Evolutionary conservation across 768 basidiomycete species (phyloP).

Genomic region (Rhodosporidiobolus odoratus): DNA sequence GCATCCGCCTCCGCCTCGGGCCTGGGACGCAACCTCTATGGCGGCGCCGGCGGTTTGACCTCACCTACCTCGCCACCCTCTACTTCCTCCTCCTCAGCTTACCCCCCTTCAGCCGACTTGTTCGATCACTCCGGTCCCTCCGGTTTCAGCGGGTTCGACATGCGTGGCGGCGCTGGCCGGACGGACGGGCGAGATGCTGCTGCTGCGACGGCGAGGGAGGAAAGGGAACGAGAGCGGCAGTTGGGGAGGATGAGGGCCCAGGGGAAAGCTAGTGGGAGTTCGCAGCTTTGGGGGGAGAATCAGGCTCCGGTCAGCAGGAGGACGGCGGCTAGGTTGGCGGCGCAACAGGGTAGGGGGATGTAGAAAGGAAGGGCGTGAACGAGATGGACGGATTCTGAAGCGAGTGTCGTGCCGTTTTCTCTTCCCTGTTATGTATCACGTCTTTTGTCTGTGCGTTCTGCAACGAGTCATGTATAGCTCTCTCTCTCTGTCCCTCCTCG

Average conservation of each 20-base stretch:
- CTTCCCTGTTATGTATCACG: too few species aligned
- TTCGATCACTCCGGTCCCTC: neutral
- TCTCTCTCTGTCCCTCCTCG: too few species aligned
- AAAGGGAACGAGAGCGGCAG: neutral
- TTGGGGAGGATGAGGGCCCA: neutral
- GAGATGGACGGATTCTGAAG: too few species aligned
- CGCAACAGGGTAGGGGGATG: neutral
- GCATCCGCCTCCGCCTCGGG: neutral
- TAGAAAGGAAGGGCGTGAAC: neutral
- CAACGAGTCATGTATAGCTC: too few species aligned
- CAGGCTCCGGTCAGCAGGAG: constrained; percentile 4
- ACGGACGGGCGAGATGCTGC: neutral
- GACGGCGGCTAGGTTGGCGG: neutral
- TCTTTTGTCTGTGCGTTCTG: too few species aligned
- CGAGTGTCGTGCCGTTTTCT: too few species aligned
- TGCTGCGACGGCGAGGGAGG: too few species aligned
- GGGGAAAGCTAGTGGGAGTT: neutral
- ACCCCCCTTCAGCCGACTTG: neutral
- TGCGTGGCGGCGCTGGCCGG: neutral
- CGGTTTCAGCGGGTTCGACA: neutral
- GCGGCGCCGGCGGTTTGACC: too few species aligned
- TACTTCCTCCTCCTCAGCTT: neutral
- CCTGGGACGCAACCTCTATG: too few species aligned
- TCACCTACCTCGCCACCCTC: too few species aligned
- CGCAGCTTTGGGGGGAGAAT: neutral